Percentiles rank a stretch among this genome's conserved stretches.
Conservation (phyloP, 257 asterid species). For the Primulina eburnea region DNA sequence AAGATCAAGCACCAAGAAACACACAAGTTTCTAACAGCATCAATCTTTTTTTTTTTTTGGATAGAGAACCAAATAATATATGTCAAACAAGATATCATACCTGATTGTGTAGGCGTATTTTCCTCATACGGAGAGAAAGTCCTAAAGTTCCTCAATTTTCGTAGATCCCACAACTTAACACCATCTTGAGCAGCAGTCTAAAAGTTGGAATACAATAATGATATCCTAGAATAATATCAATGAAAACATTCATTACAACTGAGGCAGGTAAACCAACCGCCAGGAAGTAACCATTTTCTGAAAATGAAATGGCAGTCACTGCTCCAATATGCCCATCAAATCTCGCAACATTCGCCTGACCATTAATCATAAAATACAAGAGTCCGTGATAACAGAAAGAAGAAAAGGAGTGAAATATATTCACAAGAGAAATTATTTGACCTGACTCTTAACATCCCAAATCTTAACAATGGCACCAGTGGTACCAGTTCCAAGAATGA, state of each 20-base stretch:
- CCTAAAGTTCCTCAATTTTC: conserved; percentile 84
- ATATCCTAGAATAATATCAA: conserved; percentile 14
- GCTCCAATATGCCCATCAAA: conserved; percentile 86
- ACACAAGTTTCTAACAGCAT: conserved; percentile 4
- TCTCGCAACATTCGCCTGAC: conserved; percentile 78
- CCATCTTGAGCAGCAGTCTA: conserved; percentile 99
- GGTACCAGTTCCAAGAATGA: conserved; percentile 96
- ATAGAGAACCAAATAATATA: conserved; percentile 1
- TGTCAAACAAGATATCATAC: conserved; percentile 32
- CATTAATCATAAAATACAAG: conserved; percentile 2
- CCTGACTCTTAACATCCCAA: conserved; percentile 99
- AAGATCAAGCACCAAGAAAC: background rate
- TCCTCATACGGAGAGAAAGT: conserved; percentile 81
- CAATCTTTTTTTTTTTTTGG: background rate
- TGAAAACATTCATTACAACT: conserved; percentile 4
- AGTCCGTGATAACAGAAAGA: background rate
- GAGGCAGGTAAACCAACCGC: conserved; percentile 61
- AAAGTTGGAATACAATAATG: conserved; percentile 26
- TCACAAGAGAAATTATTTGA: conserved; percentile 23
- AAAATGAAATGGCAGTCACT: conserved; percentile 85
- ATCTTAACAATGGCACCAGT: conserved; percentile 68
- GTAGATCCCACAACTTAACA: conserved; percentile 96
- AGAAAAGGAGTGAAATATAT: background rate
- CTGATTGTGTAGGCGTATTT: conserved; percentile 79
- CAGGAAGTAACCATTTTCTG: conserved; percentile 96